Base-by-base conservation (phyloP, 139 green algal species). In the Picochlorum sp. region DNA sequence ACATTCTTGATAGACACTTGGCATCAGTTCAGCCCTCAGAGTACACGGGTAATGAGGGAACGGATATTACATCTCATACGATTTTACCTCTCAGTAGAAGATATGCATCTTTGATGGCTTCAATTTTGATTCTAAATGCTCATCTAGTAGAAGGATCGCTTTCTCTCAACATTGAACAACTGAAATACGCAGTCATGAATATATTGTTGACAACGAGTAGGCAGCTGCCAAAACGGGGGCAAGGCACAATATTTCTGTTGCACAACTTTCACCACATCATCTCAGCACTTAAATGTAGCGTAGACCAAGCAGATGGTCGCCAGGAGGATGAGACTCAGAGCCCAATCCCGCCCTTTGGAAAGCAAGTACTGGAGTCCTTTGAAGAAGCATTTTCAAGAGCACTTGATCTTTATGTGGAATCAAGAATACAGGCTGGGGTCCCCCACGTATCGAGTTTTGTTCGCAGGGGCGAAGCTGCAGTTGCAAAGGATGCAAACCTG, bases 211-310 rank as follows among this genome's bases (percentile, higher is more conserved):
- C 71, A 38, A 54, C 88, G 49, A 76, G 71, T 21, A 55, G 73
- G 49, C 68, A 28, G 77, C 83, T 50, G 37, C 50, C 37, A 34
- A 65, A 30, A 71, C 71, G 49, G 26, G 59, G 70, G 37, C 52
- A 67, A 16, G 82, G 87, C 63, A 95, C 88, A 54, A 84, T 97
- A 44, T 97, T 97, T 78, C 83, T 97, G 30, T 88, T 96, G 55
- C 77, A 84, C 65, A 96, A 97, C 74, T 95, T 95, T 65, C 75
- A 76, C 64, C 80, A 95, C 68, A 78, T 97, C 41, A 70, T 84
- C 21, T 47, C 63, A 20, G 76, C 85, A 5, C 65, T 95, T 45
- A 75, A 71, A 34, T 15, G 21, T 54, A 54, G n/a, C 6, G n/a
- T 54, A 20, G 16, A 20, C 11, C 10, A 54, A 26, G 34, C 34